Evolutionary conservation across 2,329 filamentous ascomycete species (phyloP).

Genomic region (Ophiocordyceps camponoti-rufipedis): DNA sequence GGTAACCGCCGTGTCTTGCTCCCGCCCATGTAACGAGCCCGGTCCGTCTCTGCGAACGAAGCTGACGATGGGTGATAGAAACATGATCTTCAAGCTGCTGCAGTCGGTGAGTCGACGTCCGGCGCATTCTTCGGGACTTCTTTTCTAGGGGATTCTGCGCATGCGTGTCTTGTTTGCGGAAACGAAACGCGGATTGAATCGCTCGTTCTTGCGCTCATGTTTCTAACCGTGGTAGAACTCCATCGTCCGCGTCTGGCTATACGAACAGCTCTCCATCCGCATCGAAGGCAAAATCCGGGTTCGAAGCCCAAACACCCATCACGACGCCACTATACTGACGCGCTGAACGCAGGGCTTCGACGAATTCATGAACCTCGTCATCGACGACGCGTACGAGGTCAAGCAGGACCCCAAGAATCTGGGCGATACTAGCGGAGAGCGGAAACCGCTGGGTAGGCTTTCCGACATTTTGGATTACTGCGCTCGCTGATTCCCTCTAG

Average conservation of each 20-base stretch:
- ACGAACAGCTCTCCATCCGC: constrained; percentile 82
- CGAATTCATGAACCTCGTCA: constrained; percentile 97
- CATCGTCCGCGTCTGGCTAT: constrained; percentile 88
- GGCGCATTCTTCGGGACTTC: background rate
- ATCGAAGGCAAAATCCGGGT: constrained; percentile 96
- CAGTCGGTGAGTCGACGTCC: constrained; percentile 27
- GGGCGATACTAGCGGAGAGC: constrained; percentile 63
- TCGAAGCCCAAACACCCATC: constrained; percentile 12
- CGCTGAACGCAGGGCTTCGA: constrained; percentile 59
- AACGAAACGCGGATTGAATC: no score
- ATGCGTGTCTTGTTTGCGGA: no score
- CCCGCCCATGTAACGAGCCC: constrained; percentile 29
- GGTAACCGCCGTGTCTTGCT: constrained; percentile 41
- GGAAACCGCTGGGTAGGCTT: constrained; percentile 56
- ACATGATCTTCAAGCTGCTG: constrained; percentile 55
- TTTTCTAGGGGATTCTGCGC: background rate
- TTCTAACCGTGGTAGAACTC: constrained; percentile 35
- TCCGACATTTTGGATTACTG: background rate
- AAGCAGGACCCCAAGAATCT: constrained; percentile 42
- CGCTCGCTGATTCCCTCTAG: constrained; percentile 24
- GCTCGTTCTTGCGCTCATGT: no score
- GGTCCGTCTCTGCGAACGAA: constrained; percentile 3
- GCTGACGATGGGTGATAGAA: constrained; percentile 13
- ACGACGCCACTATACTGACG: background rate
- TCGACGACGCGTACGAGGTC: constrained; percentile 94